Base-by-base conservation (phyloP, 257 asterid species). In the Dorcoceras hygrometricum region DNA sequence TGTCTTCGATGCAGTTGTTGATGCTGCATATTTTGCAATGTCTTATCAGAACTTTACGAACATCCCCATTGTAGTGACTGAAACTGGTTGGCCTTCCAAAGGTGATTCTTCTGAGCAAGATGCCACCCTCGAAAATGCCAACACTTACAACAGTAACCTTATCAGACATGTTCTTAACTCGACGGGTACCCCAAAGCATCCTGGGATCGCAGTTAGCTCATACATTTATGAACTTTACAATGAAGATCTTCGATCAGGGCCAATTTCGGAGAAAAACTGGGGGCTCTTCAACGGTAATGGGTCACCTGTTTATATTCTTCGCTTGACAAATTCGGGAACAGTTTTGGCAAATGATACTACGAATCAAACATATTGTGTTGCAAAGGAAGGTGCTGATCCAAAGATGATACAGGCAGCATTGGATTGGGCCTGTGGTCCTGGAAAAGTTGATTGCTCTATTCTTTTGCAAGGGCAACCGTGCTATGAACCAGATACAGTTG, bases 371-470 rank as follows among this genome's bases (percentile, higher is more conserved):
- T 91, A 76, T 66, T 91, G 97, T 78, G 89, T 84, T 43, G 97
- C 97, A 3, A 84, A 78, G 71, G 83, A 78, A 8, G 82, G 89
- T 7, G 91, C 95, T 7, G 96, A 91, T 54, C 64, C 66, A 66
- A 86, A 83, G 76, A 86, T 88, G 96, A 58, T 91, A 32, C 97
- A 91, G 74, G 97, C 97, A 6, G 97, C 91, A 0, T 57, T 89
- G 62, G 97, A 93, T 74, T 93, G 98, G 95, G 93, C 98, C 36
- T 91, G 98, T 63, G 98, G 98, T 23, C 93, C 96, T 0, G 98
- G 97, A 26, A 89, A 85, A 70, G 98, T 91, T 48, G 90, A 88
- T 29, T 91, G 98, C 73, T 80, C 87, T 28, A 71, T 84, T 22
- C 76, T 91, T 61, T 63, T 86, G 87, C 95, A 85, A 72, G 95